Percentiles rank a stretch among this genome's conserved stretches.
Conservation (phyloP, 331 rosid genomes). For the Quercus tomentella region DNA sequence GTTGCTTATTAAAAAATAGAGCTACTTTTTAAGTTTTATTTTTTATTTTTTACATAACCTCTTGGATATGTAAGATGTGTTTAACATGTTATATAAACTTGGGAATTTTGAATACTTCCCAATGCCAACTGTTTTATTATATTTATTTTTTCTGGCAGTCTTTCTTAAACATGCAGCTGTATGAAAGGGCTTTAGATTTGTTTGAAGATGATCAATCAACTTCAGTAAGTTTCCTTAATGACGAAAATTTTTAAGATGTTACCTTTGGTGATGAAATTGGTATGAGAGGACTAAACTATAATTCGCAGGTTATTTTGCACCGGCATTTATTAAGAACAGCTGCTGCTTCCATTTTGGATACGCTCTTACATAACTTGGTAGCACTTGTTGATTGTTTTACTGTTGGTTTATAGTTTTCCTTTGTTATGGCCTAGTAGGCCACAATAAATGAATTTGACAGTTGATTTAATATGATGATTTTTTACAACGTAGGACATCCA, state of each 20-base stretch:
- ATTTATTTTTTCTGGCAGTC: slow-evolving; percentile 49
- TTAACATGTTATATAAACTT: background rate
- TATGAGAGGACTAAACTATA: slow-evolving; percentile 21
- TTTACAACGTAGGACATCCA: slow-evolving; percentile 59
- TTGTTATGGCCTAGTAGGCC: background rate
- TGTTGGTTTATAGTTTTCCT: slow-evolving; percentile 4
- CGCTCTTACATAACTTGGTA: slow-evolving; percentile 75
- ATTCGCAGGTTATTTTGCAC: slow-evolving; percentile 84
- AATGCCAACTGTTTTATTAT: slow-evolving; percentile 12
- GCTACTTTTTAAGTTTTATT: background rate
- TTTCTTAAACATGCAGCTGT: slow-evolving; percentile 92
- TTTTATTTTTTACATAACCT: background rate
- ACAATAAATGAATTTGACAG: slow-evolving; percentile 3
- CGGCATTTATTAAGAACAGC: slow-evolving; percentile 90
- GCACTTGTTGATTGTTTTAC: slow-evolving; percentile 8
- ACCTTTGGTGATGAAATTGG: slow-evolving; percentile 26
- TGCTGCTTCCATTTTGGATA: slow-evolving; percentile 71
- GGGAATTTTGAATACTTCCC: background rate
- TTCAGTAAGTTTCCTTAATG: slow-evolving; percentile 52
- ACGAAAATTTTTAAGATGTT: slow-evolving; percentile 12
- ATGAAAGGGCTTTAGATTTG: slow-evolving; percentile 88
- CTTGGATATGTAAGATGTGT: background rate
- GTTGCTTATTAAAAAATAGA: background rate
- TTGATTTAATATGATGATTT: slow-evolving; percentile 8
- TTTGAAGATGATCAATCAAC: slow-evolving; percentile 94